Evolutionary conservation across 2,329 filamentous ascomycete genomes (phyloP), one percentile per base, ranked within the genome.

Genomic region (Beauveria medogensis): DNA sequence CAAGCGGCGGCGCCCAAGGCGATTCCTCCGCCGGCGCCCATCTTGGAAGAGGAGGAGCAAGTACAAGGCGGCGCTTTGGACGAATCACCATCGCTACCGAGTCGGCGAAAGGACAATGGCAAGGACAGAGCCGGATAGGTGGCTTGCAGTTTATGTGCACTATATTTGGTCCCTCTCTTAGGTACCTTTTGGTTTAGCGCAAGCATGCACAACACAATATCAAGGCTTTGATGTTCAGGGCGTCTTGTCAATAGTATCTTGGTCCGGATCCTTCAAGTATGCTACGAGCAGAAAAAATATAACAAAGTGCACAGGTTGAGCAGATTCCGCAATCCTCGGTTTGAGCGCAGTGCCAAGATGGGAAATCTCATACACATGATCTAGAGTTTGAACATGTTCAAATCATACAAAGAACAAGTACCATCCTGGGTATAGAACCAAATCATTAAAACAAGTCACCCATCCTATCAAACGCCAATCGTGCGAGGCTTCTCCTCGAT

Each of bases 401-500:
- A 40, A 37, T 50, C 40, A 1, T n/a, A 53, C 16, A 10, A 53
- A 37, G 24, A 26, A 18, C 10, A 43, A 18, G 16, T 30, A 50
- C 22, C 30, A 28, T 43, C 26, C 10, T 43, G 44, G 55, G 44
- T 41, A 51, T 59, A 28, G 5, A 47, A 22, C 4, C n/a, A 50
- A 28, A 22, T 28, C 44, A 58, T 28, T 7, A 12, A 18, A 46
- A 43, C 3, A 2, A 20, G 22, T n/a, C 40, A 55, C 20, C 10
- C 4, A 43, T 20, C 22, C 7, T 2, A 30, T 56, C 34, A 61
- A 55, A 47, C 54, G 26, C 12, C 53, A 40, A 61, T 57, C 8
- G 59, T 52, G 5, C 59, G 54, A 56, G 53, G 37, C 60, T 57
- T 58, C 48, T 41, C 34, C 20, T 51, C 30, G 10, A 46, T 14